Evolutionary conservation across 2,329 filamentous ascomycete species (phyloP).

Genomic region (Colletotrichum tropicicola): DNA sequence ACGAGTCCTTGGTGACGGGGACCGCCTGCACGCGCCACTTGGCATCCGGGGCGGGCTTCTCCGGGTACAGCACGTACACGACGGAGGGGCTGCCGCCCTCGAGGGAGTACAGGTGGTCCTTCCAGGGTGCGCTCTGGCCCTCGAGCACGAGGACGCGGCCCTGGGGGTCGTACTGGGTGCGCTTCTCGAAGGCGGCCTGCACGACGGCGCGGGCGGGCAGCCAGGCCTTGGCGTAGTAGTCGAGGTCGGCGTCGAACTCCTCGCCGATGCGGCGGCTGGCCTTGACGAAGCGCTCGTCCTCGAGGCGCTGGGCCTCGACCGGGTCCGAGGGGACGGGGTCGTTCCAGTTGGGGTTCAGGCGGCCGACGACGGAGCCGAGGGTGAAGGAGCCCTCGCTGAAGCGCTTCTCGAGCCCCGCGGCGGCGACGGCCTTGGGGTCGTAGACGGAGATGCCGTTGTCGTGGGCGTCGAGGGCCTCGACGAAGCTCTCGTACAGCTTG

Average conservation of each 20-base stretch:
- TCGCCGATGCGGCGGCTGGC: conserved; percentile 89
- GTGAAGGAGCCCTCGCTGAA: conserved; percentile 86
- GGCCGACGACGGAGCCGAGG: conserved; percentile 83
- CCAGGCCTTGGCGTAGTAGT: conserved; percentile 81
- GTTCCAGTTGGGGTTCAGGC: conserved; percentile 85
- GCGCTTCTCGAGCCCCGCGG: conserved; percentile 80
- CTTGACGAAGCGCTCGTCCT: conserved; percentile 81
- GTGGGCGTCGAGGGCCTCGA: conserved; percentile 96
- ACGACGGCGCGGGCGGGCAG: conserved; percentile 87
- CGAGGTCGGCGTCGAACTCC: conserved; percentile 84
- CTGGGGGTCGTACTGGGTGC: conserved; percentile 72
- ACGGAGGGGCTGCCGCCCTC: conserved; percentile 72
- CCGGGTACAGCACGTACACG: conserved; percentile 91
- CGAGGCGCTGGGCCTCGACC: conserved; percentile 71
- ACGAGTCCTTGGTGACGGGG: conserved; percentile 84
- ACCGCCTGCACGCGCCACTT: conserved; percentile 97
- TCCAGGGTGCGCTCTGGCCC: conserved; percentile 86
- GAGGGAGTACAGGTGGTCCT: conserved; percentile 91
- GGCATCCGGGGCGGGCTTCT: conserved; percentile 76
- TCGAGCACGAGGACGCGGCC: conserved; percentile 86
- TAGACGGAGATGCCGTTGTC: conserved; percentile 93
- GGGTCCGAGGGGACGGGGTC: conserved; percentile 64
- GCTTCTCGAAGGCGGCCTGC: conserved; percentile 75
- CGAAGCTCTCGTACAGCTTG: conserved; percentile 92
- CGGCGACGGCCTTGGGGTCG: conserved; percentile 73